Evolutionary conservation across 2,329 filamentous ascomycete genomes (phyloP), one percentile per base, ranked within the genome.

Genomic region (Penicillium sp.): DNA sequence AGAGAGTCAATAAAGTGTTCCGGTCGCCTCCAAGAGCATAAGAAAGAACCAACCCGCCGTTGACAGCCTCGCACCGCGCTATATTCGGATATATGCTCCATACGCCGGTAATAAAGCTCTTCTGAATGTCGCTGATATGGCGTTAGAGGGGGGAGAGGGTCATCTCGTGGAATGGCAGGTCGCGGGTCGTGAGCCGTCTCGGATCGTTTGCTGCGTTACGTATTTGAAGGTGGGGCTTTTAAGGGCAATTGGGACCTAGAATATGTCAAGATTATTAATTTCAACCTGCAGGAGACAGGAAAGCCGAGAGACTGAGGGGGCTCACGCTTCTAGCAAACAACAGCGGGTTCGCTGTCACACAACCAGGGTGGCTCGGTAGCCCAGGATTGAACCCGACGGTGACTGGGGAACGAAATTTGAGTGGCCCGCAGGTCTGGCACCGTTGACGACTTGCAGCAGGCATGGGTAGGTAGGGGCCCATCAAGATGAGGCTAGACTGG

Each of bases 311-410:
- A 49, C 13, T 40, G 43, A 49, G 50, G 48, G 50, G 30, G 17
- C 10, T 18, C 7, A 8, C 23, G 29, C 21, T 36, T 34, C 18
- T 12, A 46, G 51, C 34, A 43, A 26, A 32, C 32, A 41, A 55
- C 17, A 37, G 47, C 23, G 43, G 15, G 32, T 41, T 52, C 30
- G 18, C 51, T 49, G 60, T 62, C 51, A 54, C 51, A 61, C 60
- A 55, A 36, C 48, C 47, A 47, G 55, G 59, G 49, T 56, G 42
- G 29, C 48, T 48, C 8, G 26, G 51, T 58, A 39, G 56, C 9
- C 54, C 56, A 55, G 48, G 34, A 47, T 54, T 24, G 49, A 59
- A 56, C 41, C 7, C 18, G 23, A 27, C 32, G 32, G 26, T 46
- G 42, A 59, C 54, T 61, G 52, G 46, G 32, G 39, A 41, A 9